Evolutionary conservation across 257 asterid genomes (phyloP).

Genomic region (Solanum neorickii): DNA sequence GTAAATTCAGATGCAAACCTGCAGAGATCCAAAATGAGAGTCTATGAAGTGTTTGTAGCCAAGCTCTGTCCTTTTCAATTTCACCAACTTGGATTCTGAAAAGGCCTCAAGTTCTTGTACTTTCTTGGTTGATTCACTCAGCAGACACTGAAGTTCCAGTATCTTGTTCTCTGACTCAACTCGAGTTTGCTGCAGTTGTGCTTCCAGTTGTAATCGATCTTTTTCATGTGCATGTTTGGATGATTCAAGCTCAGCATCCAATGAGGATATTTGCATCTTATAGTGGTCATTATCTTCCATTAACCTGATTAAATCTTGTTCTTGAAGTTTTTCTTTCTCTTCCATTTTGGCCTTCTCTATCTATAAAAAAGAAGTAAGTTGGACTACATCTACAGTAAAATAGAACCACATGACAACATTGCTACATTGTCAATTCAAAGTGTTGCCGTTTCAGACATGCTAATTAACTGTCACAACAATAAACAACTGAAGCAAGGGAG

Average conservation of each 20-base stretch:
- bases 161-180: conserved; percentile 47
- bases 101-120: too few species aligned
- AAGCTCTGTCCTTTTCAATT: too few species aligned
- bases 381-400: not conserved
- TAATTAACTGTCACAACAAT: not conserved
- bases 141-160: conserved; percentile 46
- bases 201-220: conserved; percentile 31
- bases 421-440: not conserved
- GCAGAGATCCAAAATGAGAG: too few species aligned
- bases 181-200: conserved; percentile 42
- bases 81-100: too few species aligned
- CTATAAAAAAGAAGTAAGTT: conserved; percentile 26
- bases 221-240: conserved; percentile 45
- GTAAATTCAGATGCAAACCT: too few species aligned
- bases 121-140: conserved; percentile 29
- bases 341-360: conserved; percentile 58
- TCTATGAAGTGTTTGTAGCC: too few species aligned
- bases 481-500: not conserved
- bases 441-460: not conserved
- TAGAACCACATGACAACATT: not conserved
- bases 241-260: conserved; percentile 42
- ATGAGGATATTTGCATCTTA: conserved; percentile 44
- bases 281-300: conserved; percentile 44
- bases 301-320: conserved; percentile 41
- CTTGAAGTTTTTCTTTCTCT: conserved; percentile 52